phyloP scores from a whole-genome alignment of 2,329 filamentous ascomycete species.

The Colletotrichum magnum region DNA sequence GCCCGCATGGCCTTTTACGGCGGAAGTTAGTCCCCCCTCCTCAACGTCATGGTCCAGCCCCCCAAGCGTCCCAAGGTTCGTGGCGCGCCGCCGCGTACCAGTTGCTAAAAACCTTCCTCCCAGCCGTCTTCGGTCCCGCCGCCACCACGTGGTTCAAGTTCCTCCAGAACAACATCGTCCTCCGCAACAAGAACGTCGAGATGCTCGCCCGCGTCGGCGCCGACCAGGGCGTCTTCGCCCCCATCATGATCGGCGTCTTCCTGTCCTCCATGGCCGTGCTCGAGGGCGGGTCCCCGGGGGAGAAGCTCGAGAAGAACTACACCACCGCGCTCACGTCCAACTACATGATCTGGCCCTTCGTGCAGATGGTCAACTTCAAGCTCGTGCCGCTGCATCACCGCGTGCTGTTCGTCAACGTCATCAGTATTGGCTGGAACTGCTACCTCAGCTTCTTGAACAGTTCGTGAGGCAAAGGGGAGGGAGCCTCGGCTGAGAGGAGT shows the following conservation, averaged over 20 bases:
- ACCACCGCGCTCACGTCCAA: slow-evolving; percentile 82
- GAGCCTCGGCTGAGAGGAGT: background rate
- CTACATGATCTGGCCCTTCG: slow-evolving; percentile 88
- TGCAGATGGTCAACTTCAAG: slow-evolving; percentile 90
- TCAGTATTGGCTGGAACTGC: slow-evolving; percentile 78
- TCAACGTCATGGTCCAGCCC: background rate
- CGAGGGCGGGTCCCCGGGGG: slow-evolving; percentile 72
- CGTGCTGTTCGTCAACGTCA: slow-evolving; percentile 87
- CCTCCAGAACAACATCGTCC: slow-evolving; percentile 77
- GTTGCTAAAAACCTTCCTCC: background rate
- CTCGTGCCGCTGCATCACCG: slow-evolving; percentile 87
- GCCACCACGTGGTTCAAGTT: slow-evolving; percentile 90
- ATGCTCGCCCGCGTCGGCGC: slow-evolving; percentile 84
- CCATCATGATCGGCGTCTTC: slow-evolving; percentile 86
- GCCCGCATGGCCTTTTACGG: slow-evolving; percentile 86
- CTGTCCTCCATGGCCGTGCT: slow-evolving; percentile 86
- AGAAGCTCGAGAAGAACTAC: slow-evolving; percentile 83
- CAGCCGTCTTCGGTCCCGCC: slow-evolving; percentile 87
- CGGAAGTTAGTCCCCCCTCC: slow-evolving; percentile 68
- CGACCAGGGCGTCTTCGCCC: slow-evolving; percentile 88
- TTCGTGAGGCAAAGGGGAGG: slow-evolving; percentile 45
- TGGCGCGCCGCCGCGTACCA: too few species aligned
- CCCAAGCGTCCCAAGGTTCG: too few species aligned
- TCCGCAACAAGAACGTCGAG: slow-evolving; percentile 76
- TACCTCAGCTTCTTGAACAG: slow-evolving; percentile 75